Evolutionary conservation across 371 early-diverging fungal species (phyloP), one percentile per base, ranked within the genome.

Genomic region (Nematocida minor): DNA sequence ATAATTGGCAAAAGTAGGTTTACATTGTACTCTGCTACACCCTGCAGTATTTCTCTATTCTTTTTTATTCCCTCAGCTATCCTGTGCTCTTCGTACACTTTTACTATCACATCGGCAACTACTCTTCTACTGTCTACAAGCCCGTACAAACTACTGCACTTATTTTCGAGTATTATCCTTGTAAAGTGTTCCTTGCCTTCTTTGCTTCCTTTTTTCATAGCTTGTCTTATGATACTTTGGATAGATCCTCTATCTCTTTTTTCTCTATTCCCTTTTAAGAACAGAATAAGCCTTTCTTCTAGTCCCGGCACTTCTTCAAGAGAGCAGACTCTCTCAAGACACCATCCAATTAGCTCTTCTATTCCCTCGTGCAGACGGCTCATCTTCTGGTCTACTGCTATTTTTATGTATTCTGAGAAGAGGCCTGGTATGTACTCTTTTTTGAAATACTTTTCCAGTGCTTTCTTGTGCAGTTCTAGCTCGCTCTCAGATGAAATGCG

Each of bases 391-490:
- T 53, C 27, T n/a, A 40, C 14, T 18, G 49, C 29, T n/a, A 63
- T 20, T 7, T n/a, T 34, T 36, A 63, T 55, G 38, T 74, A 74
- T 46, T n/a, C 49, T 18, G 77, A 74, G 44, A 74, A 41, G 16
- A 74, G 25, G 14, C 77, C 77, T 3, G 77, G 77, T 3, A 49
- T 55, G 49, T 74, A 74, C 53, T 66, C 32, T 22, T 18, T 27
- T 11, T 22, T 18, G 34, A 41, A 74, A 38, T n/a, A 48, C 29
- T 29, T 46, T 18, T 48, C 25, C 16, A 74, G n/a, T 0, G 60
- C 77, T 18, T 20, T 27, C 36, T 34, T 49, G 55, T 74, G 77
- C 1, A 18, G 9, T 9, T 16, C 4, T 2, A 36, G 4, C 22
- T 22, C 66, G 14, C 29, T 44, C 7, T n/a, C 31, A 9, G 4